Evolutionary conservation across 768 basidiomycete genomes (phyloP), one percentile per base, ranked within the genome.

Genomic region (Clathrus columnatus): DNA sequence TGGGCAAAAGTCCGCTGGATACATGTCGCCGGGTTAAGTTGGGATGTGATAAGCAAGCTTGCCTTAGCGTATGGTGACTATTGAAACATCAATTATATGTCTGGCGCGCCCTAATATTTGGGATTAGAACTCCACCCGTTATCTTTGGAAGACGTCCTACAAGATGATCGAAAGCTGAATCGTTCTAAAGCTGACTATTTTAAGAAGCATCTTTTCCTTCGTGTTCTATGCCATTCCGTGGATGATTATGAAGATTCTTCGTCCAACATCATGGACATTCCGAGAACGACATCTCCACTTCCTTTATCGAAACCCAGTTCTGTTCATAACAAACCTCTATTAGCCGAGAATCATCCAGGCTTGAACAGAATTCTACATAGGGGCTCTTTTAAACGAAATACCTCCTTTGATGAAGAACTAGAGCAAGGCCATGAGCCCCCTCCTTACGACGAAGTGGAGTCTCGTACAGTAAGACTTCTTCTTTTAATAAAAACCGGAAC

Each of bases 1-100:
- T 85, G 82, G 83, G 78, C 77, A 24, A 83, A 79, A 63, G 85
- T 85, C 17, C 70, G 86, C 50, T 88, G 84, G 85, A 85, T 87
- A 51, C 84, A 84, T 60, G 75, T 87, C 59, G 80, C 77, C 21
- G 86, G 85, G 5, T 69, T 77, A 36, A 71, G 79, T 59, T 87
- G 84, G 83, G 84, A 86, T 61, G 83, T 87, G 32, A 75, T 88
- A 61, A 83, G 82, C 61, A 78, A 80, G 0, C 66, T 87, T 28
- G 81, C 82, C 18, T 65, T 86, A 55, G 78, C 77, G 66, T 85
- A 84, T 61, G 74, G 84, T 84, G 56, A 46, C 76, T 52, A 26
- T 11, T 36, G 11, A 26, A 32, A 10, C 18, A 29, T 46, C 23
- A 24, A 50, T 24, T 45, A 26, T 36, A 28, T 44, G 17, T 23